phyloP scores from a whole-genome alignment of 1,139 yeast species.

The Eremothecium cymbalariae region DNA sequence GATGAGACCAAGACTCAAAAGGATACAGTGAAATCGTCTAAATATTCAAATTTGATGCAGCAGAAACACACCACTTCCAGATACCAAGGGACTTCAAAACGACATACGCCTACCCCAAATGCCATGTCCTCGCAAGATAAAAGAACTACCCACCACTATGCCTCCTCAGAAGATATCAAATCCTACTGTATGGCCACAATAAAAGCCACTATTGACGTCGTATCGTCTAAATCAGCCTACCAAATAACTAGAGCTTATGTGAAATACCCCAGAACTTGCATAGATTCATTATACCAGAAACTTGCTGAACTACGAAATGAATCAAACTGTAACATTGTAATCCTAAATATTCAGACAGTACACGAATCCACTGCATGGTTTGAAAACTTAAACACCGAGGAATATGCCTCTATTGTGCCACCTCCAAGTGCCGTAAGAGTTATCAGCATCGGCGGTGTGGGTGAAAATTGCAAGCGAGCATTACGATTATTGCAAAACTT shows the following conservation, averaged over 20 bases:
- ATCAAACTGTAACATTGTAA: constrained; percentile 31
- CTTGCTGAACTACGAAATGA: constrained; percentile 24
- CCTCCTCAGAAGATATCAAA: constrained; percentile 16
- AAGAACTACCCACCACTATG: neutral
- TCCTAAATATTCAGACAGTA: constrained; percentile 28
- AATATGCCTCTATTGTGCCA: constrained; percentile 20
- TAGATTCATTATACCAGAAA: constrained; percentile 24
- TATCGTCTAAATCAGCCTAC: constrained; percentile 25
- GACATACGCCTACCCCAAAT: neutral
- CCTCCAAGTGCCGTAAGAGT: constrained; percentile 30
- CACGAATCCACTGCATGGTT: constrained; percentile 30
- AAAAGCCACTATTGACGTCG: constrained; percentile 23
- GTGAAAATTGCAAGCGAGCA: constrained; percentile 27
- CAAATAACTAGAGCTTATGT: constrained; percentile 30
- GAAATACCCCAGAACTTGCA: constrained; percentile 27
- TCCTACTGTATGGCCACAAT: constrained; percentile 27
- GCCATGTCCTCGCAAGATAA: neutral
- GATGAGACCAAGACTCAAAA: constrained; percentile 1
- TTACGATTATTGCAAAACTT: constrained; percentile 20
- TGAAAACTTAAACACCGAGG: constrained; percentile 17
- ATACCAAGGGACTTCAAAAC: neutral
- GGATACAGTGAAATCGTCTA: neutral
- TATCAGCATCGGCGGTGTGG: constrained; percentile 31
- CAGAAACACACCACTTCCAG: neutral
- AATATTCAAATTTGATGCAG: neutral